Evolutionary conservation across 2,329 filamentous ascomycete species (phyloP).

Genomic region (Polytolypa hystricis): DNA sequence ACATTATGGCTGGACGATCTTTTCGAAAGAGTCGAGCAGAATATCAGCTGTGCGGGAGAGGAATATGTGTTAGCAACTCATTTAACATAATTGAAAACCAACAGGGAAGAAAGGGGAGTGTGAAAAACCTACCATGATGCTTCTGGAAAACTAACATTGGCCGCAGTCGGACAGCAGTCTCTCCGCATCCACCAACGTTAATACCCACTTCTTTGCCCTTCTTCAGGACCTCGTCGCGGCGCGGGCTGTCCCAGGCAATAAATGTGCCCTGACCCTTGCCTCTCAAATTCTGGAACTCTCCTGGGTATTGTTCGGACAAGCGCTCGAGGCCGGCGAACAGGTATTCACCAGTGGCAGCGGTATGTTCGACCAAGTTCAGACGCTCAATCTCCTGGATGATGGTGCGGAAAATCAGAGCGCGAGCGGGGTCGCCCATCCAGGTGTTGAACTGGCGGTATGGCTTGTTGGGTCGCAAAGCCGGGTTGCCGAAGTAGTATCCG

Average conservation of each 20-base stretch:
- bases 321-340: constrained; percentile 59
- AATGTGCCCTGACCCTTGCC: constrained; percentile 86
- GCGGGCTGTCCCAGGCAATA: constrained; percentile 79
- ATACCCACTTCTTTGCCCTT: constrained; percentile 70
- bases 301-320: constrained; percentile 60
- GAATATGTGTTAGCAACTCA: constrained; percentile 13
- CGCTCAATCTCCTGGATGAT: constrained; percentile 74
- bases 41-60: constrained; percentile 51
- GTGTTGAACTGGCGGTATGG: constrained; percentile 96
- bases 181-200: constrained; percentile 78
- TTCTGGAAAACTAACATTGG: constrained; percentile 92
- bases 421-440: constrained; percentile 88
- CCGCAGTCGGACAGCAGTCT: constrained; percentile 62
- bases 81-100: too few relatives aligned
- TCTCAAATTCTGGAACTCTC: constrained; percentile 69
- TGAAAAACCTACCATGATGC: constrained; percentile 52
- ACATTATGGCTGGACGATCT: constrained; percentile 46
- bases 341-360: constrained; percentile 67
- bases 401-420: constrained; percentile 72
- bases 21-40: constrained; percentile 66
- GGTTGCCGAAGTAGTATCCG: constrained; percentile 81
- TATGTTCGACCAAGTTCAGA: constrained; percentile 67
- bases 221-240: constrained; percentile 66
- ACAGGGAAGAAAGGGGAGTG: constrained; percentile 3
- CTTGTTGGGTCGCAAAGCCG: constrained; percentile 73